Conservation (phyloP, 2,329 filamentous ascomycete genomes). For the Plenodomus biglobosus region DNA sequence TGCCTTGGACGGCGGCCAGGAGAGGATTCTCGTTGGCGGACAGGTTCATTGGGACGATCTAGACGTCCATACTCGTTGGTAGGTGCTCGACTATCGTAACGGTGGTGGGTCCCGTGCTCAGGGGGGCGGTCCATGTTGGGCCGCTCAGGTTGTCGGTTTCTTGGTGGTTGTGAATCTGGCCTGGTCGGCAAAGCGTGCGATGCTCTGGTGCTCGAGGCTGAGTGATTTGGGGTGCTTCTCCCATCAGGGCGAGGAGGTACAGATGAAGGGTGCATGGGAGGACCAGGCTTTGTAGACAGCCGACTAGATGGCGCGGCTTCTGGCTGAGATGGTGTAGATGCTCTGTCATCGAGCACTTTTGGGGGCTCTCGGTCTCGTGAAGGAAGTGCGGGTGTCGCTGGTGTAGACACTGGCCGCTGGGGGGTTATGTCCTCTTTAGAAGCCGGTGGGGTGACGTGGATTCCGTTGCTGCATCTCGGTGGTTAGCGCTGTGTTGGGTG, state of each 20-base stretch:
- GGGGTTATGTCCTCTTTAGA: constrained; percentile 18
- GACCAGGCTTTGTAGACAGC: constrained; percentile 11
- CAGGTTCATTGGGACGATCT: constrained; percentile 46
- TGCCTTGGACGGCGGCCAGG: constrained; percentile 42
- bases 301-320: constrained; percentile 11
- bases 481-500: constrained; percentile 10
- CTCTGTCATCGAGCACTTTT: constrained; percentile 12
- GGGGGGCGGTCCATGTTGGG: constrained; percentile 32
- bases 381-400: constrained; percentile 12
- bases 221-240: constrained; percentile 31
- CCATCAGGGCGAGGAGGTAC: constrained; percentile 38
- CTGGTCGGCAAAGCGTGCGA: constrained; percentile 57
- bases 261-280: constrained; percentile 19
- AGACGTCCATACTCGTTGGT: constrained; percentile 49
- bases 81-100: constrained; percentile 40
- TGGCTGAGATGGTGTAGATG: constrained; percentile 17
- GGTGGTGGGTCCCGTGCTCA: constrained; percentile 28
- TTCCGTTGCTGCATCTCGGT: constrained; percentile 34
- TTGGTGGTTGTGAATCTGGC: constrained; percentile 60
- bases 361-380: constrained; percentile 25
- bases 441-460: constrained; percentile 24
- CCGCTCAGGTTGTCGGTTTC: constrained; percentile 37
- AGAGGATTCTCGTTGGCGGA: constrained; percentile 45
- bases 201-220: constrained; percentile 26
- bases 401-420: constrained; percentile 14